These are phyloP conservation scores for Colletotrichum sp. DNA, from an alignment of 2,329 filamentous ascomycete genomes.

Conservation along the genomic window DNA sequence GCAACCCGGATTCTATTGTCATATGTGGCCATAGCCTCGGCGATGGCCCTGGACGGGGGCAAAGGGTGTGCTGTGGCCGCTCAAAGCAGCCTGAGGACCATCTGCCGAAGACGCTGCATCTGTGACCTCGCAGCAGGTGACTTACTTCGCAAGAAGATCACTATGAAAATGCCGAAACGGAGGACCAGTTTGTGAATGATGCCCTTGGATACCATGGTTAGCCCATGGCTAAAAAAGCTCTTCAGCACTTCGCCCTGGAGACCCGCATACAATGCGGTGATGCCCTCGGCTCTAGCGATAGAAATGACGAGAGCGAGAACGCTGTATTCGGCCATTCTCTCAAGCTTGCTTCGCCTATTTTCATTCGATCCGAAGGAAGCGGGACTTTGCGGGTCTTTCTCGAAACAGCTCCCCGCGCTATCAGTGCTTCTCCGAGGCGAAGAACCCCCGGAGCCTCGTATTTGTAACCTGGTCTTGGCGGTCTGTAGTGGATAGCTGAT, in stretches of 20 bases:
- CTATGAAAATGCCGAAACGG: conserved; percentile 67
- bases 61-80: background rate
- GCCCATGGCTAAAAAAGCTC: conserved; percentile 83
- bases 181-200: conserved; percentile 75
- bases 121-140: conserved; percentile 18
- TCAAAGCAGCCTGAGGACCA: background rate
- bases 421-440: conserved; percentile 26
- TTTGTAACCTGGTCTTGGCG: conserved; percentile 81
- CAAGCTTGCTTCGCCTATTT: background rate
- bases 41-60: background rate
- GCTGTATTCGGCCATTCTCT: conserved; percentile 42
- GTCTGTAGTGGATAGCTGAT: conserved; percentile 87
- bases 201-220: conserved; percentile 88
- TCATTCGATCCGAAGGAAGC: background rate
- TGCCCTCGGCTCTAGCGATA: conserved; percentile 68
- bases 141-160: background rate
- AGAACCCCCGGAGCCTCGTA: conserved; percentile 38
- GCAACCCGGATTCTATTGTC: background rate
- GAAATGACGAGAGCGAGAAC: conserved; percentile 68
- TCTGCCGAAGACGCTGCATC: conserved; percentile 21
- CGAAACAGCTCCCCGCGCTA: background rate
- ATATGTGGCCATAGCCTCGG: background rate
- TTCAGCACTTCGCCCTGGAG: conserved; percentile 79
- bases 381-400: background rate
- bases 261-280: conserved; percentile 75